Evolutionary conservation across 768 basidiomycete species (phyloP), one percentile per base, ranked within the genome.

Genomic region (Austroboletus festivus): DNA sequence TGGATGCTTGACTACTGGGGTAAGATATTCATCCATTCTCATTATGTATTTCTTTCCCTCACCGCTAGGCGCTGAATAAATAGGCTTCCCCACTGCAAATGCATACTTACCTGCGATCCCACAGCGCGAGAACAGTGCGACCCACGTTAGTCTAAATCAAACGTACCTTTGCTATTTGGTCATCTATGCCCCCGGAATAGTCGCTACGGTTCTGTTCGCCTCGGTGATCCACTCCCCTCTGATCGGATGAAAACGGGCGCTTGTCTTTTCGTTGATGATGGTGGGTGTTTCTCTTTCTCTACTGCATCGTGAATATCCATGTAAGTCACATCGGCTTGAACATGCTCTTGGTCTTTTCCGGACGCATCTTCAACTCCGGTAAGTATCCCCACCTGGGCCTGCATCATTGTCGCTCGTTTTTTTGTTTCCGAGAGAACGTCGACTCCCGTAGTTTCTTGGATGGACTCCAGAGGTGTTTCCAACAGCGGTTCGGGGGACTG

Each of bases 141-240:
- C 16, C 34, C 5, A 16, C 16, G 34, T 35, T 35, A 15, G 34
- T 12, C 34, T 35, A 5, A 35, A 35, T 9, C 34, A 35, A 35
- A 35, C 34, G 16, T 35, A 35, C 34, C 8, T 35, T 15, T 7
- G 16, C 15, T 35, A 35, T 15, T 8, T 35, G 5, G 46, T 46
- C 37, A n/a, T 46, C 15, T 48, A 44, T 12, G 22, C 37, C 12
- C 56, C 56, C 0, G 55, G 54, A 5, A 18, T 58, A 12, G 41
- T 5, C 5, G 57, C 44, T 1, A 34, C 30, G n/a, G 8, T 40
- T 12, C 19, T 56, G 9, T 28, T 41, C 5, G 30, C 51, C 12
- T 24, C 57, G 8, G 34, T 57, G 47, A 42, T 58, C 22, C 52
- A 52, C 13, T 33, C 47, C 4, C 55, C 57, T 4, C n/a, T 30